phyloP scores from a whole-genome alignment of 164 flowering plant species.

The Litsea cubeba region DNA sequence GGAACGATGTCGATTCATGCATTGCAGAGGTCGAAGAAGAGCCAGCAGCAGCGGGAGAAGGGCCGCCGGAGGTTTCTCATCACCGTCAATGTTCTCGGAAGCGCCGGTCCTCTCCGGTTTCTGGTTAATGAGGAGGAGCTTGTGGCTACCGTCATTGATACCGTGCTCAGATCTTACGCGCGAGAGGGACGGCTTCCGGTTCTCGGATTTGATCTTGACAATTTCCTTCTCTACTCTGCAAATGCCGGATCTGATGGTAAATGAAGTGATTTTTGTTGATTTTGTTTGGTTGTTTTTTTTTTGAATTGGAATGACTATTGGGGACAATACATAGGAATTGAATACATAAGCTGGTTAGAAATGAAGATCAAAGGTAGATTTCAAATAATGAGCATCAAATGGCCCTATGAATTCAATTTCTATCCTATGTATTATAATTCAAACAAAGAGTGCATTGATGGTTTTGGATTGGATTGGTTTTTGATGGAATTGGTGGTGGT shows the following conservation, averaged over 20 bases:
- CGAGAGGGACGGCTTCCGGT: constrained; percentile 66
- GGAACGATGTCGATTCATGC: neutral
- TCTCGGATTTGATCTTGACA: constrained; percentile 47
- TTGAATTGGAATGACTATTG: no score
- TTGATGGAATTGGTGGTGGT: no score
- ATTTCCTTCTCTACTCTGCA: constrained; percentile 48
- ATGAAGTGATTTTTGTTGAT: neutral
- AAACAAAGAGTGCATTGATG: no score
- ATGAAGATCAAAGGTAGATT: no score
- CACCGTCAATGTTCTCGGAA: constrained; percentile 49
- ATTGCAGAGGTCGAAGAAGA: constrained; percentile 33
- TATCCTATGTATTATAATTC: no score
- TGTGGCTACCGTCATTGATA: constrained; percentile 48
- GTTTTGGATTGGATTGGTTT: neutral
- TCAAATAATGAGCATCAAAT: no score
- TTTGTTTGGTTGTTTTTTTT: neutral
- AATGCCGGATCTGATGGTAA: constrained; percentile 34
- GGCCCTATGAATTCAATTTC: no score
- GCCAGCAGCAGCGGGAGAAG: constrained; percentile 3
- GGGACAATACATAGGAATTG: no score
- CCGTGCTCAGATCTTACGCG: constrained; percentile 54
- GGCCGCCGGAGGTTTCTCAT: constrained; percentile 42
- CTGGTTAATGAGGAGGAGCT: constrained; percentile 46
- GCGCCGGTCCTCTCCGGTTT: constrained; percentile 61
- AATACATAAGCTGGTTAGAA: no score